phyloP scores from a whole-genome alignment of 2,329 filamentous ascomycete genomes.

The Neoscytalidium dimidiatum region DNA sequence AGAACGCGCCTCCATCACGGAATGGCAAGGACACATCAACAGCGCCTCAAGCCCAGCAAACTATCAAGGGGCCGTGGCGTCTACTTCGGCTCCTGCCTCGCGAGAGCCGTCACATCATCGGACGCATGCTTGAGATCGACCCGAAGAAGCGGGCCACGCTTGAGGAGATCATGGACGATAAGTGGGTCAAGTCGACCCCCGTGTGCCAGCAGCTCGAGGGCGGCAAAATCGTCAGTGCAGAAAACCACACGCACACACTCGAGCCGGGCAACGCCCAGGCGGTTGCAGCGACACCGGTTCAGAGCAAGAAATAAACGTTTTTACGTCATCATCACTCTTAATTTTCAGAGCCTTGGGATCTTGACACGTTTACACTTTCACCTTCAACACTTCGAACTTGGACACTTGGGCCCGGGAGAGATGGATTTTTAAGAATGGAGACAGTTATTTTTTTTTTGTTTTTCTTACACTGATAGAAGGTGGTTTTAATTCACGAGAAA shows the following conservation, averaged over 20 bases:
- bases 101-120: slow-evolving; percentile 86
- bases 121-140: slow-evolving; percentile 88
- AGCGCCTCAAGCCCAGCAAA: slow-evolving; percentile 61
- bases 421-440: slow-evolving; percentile 6
- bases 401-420: background rate
- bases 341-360: background rate
- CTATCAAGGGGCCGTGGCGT: slow-evolving; percentile 91
- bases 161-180: slow-evolving; percentile 81
- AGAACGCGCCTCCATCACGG: background rate
- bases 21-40: slow-evolving; percentile 25
- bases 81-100: slow-evolving; percentile 83
- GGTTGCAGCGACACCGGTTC: slow-evolving; percentile 26
- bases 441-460: background rate
- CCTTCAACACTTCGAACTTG: background rate
- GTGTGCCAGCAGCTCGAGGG: slow-evolving; percentile 80
- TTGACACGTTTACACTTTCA: background rate
- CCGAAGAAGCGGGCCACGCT: slow-evolving; percentile 81
- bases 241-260: slow-evolving; percentile 81
- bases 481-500: slow-evolving; percentile 21
- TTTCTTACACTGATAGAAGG: slow-evolving; percentile 12
- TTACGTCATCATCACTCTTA: background rate
- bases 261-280: slow-evolving; percentile 62
- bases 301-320: slow-evolving; percentile 25
- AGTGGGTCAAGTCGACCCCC: slow-evolving; percentile 82
- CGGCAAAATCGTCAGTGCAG: slow-evolving; percentile 70